Conservation (phyloP, 2,329 filamentous ascomycete species). For the Fusarium oxysporum region DNA sequence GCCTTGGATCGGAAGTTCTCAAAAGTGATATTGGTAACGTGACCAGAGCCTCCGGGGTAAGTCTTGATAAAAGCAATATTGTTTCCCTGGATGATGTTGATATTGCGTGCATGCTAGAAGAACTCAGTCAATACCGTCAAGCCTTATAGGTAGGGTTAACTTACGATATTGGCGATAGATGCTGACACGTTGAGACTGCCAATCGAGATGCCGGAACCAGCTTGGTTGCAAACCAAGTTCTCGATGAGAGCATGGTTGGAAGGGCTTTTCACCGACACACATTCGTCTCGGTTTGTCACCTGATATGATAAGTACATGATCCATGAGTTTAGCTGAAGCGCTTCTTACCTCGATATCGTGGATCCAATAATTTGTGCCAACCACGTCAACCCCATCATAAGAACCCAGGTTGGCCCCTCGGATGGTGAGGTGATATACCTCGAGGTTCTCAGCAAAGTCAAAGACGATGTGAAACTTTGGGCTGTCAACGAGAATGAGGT, state of each 20-base stretch:
- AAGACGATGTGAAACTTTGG: neutral
- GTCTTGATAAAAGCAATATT: slow-evolving; percentile 2
- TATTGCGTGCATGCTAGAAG: neutral
- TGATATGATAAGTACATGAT: neutral
- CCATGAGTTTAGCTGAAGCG: accelerated
- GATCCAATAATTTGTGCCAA: neutral
- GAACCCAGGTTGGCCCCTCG: neutral
- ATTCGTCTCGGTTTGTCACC: neutral
- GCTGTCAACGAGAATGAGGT: neutral
- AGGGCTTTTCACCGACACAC: neutral
- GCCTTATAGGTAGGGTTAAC: accelerated
- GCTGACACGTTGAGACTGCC: neutral
- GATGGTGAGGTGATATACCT: neutral
- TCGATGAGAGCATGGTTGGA: neutral
- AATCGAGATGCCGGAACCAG: neutral
- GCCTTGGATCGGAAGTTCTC: neutral
- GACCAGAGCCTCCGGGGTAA: neutral
- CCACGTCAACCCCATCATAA: neutral
- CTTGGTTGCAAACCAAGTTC: neutral
- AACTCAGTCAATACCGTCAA: accelerated
- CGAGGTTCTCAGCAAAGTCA: neutral
- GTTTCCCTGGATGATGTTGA: neutral
- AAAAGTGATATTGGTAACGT: neutral
- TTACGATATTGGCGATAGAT: neutral
- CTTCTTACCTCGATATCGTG: neutral